Evolutionary conservation across 148 eudicot genomes (phyloP).

Genomic region (Rhododendron molle): DNA sequence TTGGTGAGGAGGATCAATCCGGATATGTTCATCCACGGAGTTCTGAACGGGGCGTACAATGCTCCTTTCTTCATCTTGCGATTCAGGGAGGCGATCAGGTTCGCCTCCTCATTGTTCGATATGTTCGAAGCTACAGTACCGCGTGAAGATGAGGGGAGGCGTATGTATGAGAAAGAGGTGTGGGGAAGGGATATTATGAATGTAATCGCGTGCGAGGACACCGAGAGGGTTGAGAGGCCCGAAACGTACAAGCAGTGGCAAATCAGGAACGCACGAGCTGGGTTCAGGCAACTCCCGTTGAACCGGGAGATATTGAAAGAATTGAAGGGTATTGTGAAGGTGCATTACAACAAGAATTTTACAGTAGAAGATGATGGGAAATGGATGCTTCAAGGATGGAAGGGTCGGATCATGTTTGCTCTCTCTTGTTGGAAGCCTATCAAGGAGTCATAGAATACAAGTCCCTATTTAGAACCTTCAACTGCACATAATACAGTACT

Average conservation of each 20-base stretch:
- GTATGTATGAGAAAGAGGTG: constrained; percentile 34
- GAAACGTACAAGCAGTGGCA: constrained; percentile 66
- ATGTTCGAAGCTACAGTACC: constrained; percentile 39
- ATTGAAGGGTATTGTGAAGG: constrained; percentile 29
- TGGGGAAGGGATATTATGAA: constrained; percentile 39
- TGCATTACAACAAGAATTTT: constrained; percentile 41
- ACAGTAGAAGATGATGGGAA: constrained; percentile 42
- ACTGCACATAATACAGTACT: no score
- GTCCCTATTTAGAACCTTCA: not conserved
- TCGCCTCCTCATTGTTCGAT: constrained; percentile 36
- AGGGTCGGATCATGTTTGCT: constrained; percentile 39
- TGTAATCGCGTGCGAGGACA: constrained; percentile 51
- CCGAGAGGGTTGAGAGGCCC: constrained; percentile 45
- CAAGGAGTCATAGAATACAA: not conserved
- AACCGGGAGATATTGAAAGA: constrained; percentile 28
- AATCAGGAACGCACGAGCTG: constrained; percentile 33
- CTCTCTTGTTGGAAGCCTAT: constrained; percentile 47
- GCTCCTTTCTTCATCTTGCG: constrained; percentile 58
- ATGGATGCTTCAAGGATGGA: constrained; percentile 67
- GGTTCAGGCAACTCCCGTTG: constrained; percentile 36
- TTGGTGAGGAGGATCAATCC: constrained; percentile 17
- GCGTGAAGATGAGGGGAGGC: constrained; percentile 34
- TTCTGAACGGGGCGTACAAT: constrained; percentile 38
- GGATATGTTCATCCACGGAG: constrained; percentile 37
- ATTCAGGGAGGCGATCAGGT: constrained; percentile 43